These are phyloP conservation scores for Aspergillus ruber DNA, from an alignment of 2,329 filamentous ascomycete genomes.

Conservation along the genomic window DNA sequence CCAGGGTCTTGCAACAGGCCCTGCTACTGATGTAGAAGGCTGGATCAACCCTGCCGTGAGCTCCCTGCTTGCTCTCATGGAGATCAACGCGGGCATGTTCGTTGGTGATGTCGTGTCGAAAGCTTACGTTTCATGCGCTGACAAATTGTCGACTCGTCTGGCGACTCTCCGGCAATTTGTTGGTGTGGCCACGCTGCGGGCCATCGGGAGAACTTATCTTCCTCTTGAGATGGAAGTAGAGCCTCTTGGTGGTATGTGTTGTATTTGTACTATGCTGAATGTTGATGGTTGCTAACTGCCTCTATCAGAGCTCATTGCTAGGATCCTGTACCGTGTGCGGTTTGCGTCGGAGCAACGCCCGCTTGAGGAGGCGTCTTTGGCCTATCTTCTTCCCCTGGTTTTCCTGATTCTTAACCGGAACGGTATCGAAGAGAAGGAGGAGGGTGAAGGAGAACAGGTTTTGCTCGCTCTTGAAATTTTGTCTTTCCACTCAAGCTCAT, in stretches of 20 bases:
- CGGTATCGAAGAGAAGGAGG: constrained; percentile 60
- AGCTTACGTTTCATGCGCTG: constrained; percentile 72
- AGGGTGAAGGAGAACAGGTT: constrained; percentile 83
- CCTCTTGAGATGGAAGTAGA: constrained; percentile 68
- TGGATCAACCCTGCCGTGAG: constrained; percentile 83
- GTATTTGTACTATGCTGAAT: background rate
- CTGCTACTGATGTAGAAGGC: constrained; percentile 77
- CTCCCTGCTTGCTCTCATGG: constrained; percentile 64
- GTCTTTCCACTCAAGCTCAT: constrained; percentile 78
- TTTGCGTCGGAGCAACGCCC: constrained; percentile 91
- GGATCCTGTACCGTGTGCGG: constrained; percentile 81
- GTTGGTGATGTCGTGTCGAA: constrained; percentile 72
- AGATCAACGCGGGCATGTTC: constrained; percentile 70
- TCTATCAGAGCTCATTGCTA: constrained; percentile 59
- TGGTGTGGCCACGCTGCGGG: constrained; percentile 77
- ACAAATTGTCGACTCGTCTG: constrained; percentile 66
- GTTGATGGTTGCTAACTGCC: constrained; percentile 9
- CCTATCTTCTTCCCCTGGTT: constrained; percentile 77
- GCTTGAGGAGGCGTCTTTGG: constrained; percentile 79
- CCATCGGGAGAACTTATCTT: constrained; percentile 66
- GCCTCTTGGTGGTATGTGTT: constrained; percentile 59
- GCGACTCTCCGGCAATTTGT: constrained; percentile 74
- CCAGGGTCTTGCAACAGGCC: constrained; percentile 70
- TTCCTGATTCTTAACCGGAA: constrained; percentile 72
- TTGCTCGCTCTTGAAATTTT: constrained; percentile 83